A percentile compares a stretch with the other conserved stretches of the same genome.
Conservation (phyloP, 495 filamentous ascomycete genomes). For the Tuber borchii region DNA sequence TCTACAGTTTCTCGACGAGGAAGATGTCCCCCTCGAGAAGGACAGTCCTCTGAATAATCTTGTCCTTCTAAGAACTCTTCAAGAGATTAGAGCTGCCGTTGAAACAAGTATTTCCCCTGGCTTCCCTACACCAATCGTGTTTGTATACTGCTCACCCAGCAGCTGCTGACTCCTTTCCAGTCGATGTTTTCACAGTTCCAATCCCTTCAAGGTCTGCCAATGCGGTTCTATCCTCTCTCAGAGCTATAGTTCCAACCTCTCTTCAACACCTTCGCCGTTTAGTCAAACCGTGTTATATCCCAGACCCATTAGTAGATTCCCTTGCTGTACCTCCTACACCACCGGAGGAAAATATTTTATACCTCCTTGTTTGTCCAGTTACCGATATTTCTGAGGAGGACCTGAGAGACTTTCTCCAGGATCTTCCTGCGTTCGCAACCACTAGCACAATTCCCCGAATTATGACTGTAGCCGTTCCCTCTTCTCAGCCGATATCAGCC, state of each 20-base stretch:
- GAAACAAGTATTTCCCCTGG: slow-evolving; percentile 30
- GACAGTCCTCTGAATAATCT: slow-evolving; percentile 33
- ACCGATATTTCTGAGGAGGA: slow-evolving; percentile 44
- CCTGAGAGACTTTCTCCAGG: slow-evolving; percentile 45
- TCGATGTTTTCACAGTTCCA: slow-evolving; percentile 50
- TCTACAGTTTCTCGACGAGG: slow-evolving; percentile 3
- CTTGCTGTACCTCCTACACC: slow-evolving; percentile 30
- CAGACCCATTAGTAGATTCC: slow-evolving; percentile 45
- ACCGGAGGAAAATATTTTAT: slow-evolving; percentile 29
- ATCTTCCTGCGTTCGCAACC: slow-evolving; percentile 44
- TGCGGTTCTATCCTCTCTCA: slow-evolving; percentile 49
- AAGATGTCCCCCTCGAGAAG: not conserved
- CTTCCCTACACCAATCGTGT: not conserved
- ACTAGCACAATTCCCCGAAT: slow-evolving; percentile 44
- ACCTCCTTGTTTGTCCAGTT: slow-evolving; percentile 48
- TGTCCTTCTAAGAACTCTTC: slow-evolving; percentile 53
- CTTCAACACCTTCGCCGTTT: slow-evolving; percentile 77
- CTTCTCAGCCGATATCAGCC: slow-evolving; percentile 64
- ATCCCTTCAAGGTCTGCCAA: slow-evolving; percentile 52
- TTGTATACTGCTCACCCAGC: not conserved
- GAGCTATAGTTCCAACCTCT: slow-evolving; percentile 41
- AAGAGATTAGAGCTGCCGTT: slow-evolving; percentile 49
- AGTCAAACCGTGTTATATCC: slow-evolving; percentile 63
- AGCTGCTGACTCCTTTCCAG: slow-evolving; percentile 17
- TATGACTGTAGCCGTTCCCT: slow-evolving; percentile 58